Evolutionary conservation across 2,329 filamentous ascomycete genomes (phyloP), one percentile per base, ranked within the genome.

Genomic region (Trichoderma cornu-damae): DNA sequence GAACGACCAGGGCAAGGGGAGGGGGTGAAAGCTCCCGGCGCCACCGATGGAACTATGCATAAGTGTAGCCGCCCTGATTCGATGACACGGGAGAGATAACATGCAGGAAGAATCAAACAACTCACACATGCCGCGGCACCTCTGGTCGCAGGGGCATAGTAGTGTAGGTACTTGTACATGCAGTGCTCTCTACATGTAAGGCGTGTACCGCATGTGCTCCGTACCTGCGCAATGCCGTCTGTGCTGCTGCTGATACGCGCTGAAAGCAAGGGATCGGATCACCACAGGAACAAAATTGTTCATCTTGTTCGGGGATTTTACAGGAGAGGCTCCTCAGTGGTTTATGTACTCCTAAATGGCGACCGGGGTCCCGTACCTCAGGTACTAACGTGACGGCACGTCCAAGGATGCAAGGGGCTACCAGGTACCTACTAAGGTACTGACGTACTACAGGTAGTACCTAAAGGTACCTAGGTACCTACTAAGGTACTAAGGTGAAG

Each of bases 51-150:
- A 50, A 57, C 24, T 34, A 14, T 56, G 56, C 52, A 62, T 60
- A 38, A 42, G 26, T 50, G 43, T 49, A 46, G 43, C 57, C 26
- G 54, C 54, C 43, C 55, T 59, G 67, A 67, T 68, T 69, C 67
- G 69, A 66, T 63, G 66, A 65, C 60, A 61, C 61, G 58, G 52
- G 35, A 26, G 54, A 57, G 40, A 50, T 40, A 59, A 59, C 60
- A 63, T 63, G 59, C 60, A 54, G 38, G 35, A n/a, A 53, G 26
- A 58, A 26, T 37, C 35, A 60, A 60, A 46, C 60, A 62, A 71
- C 69, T 69, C 68, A 71, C 69, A 70, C 66, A 59, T 71, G 69
- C 64, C 63, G 65, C 64, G 66, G 62, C n/a, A n/a, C n/a, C 61
- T 68, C 65, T 55, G 66, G 57, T 69, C 70, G 70, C 50, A 50